Evolutionary conservation across 2,329 filamentous ascomycete species (phyloP).

Genomic region (Sarocladium brachiariae): DNA sequence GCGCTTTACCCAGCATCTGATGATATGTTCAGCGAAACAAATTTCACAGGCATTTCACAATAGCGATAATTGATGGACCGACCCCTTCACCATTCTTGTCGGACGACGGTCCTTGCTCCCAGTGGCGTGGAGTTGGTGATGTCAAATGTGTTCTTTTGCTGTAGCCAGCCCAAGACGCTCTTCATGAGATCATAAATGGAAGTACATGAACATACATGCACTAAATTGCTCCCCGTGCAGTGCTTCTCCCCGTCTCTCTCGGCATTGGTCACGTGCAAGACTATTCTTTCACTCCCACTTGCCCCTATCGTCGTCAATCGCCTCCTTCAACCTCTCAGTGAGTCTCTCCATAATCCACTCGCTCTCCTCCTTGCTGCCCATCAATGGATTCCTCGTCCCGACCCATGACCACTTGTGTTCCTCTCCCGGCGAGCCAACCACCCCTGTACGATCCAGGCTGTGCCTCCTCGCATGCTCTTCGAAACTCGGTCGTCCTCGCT

Average conservation of each 20-base stretch:
- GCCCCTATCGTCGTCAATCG: not conserved
- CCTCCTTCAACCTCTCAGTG: constrained; percentile 41
- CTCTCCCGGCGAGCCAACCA: constrained; percentile 16
- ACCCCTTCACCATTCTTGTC: no score
- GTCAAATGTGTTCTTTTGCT: no score
- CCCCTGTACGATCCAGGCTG: constrained; percentile 6
- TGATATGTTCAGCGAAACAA: not conserved
- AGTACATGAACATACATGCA: no score
- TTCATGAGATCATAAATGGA: no score
- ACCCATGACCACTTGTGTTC: constrained; percentile 62
- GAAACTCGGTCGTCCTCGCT: no score
- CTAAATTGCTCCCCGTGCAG: no score
- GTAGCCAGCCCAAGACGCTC: no score
- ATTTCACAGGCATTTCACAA: not conserved
- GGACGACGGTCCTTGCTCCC: no score
- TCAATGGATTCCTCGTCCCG: constrained; percentile 59
- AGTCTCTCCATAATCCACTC: constrained; percentile 68
- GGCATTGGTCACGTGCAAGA: no score
- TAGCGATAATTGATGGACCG: not conserved
- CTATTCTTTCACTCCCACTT: not conserved
- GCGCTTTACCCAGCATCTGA: not conserved
- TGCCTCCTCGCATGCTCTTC: no score
- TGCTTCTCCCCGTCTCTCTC: no score
- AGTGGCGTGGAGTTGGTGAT: no score
- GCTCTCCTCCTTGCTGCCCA: constrained; percentile 60